phyloP scores from a whole-genome alignment of 768 basidiomycete genomes.

The Terana coerulea region DNA sequence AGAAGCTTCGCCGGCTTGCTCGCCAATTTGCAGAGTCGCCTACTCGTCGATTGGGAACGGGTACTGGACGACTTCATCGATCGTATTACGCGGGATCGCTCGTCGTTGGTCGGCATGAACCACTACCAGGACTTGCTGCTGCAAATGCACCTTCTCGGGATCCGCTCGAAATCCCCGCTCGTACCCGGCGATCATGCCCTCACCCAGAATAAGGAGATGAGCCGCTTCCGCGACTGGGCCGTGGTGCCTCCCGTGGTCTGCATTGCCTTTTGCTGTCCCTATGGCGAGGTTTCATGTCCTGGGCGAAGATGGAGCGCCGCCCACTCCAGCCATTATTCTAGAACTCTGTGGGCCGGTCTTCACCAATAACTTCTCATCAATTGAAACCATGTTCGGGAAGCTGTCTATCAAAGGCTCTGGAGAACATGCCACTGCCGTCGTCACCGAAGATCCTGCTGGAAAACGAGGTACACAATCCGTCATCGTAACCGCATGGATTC shows the following conservation, averaged over 20 bases:
- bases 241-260: constrained; percentile 35
- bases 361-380: constrained; percentile 25
- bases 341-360: constrained; percentile 14
- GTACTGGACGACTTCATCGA: constrained; percentile 34
- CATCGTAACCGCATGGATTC: constrained; percentile 23
- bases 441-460: constrained; percentile 17
- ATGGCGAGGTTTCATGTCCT: constrained; percentile 26
- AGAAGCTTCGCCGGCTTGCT: constrained; percentile 45
- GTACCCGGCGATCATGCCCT: constrained; percentile 7
- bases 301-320: constrained; percentile 17
- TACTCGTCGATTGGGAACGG: constrained; percentile 38
- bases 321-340: constrained; percentile 26
- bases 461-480: constrained; percentile 14
- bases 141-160: constrained; percentile 37
- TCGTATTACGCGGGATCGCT: constrained; percentile 24
- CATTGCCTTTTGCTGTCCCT: constrained; percentile 34
- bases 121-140: constrained; percentile 45
- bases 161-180: constrained; percentile 28
- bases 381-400: constrained; percentile 21
- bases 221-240: constrained; percentile 19
- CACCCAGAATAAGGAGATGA: neutral
- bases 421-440: constrained; percentile 8
- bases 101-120: constrained; percentile 25
- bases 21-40: constrained; percentile 30
- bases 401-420: constrained; percentile 11